These are phyloP conservation scores for Metarhizium robertsii DNA, from an alignment of 2,329 filamentous ascomycete genomes.

Conservation along the genomic window DNA sequence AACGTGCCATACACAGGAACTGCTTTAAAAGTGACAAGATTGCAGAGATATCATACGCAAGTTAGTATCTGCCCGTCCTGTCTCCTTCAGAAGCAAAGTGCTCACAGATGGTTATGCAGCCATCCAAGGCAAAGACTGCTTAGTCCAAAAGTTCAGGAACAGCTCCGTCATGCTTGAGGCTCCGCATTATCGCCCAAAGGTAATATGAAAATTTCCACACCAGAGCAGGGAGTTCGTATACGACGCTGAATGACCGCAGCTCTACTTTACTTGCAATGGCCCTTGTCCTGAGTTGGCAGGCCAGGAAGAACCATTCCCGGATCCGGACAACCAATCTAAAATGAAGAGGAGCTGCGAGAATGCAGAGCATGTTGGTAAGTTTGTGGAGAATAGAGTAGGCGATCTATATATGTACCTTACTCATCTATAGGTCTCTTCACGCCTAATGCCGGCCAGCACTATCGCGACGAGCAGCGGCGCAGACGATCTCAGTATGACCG, in stretches of 20 bases:
- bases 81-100: constrained; percentile 9
- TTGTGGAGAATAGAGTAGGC: not conserved
- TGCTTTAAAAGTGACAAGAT: constrained; percentile 77
- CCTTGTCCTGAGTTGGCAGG: constrained; percentile 48
- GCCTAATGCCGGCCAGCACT: constrained; percentile 64
- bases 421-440: constrained; percentile 62
- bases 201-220: constrained; percentile 23
- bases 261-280: constrained; percentile 43
- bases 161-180: constrained; percentile 91
- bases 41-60: constrained; percentile 91
- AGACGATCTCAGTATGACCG: constrained; percentile 73
- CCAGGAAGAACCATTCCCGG: constrained; percentile 65
- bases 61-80: constrained; percentile 37
- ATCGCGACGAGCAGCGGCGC: constrained; percentile 66
- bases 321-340: constrained; percentile 76
- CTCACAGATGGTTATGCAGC: constrained; percentile 36
- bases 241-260: constrained; percentile 21
- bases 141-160: constrained; percentile 93
- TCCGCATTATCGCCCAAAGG: constrained; percentile 74
- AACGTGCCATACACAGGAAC: constrained; percentile 42
- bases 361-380: constrained; percentile 70
- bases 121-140: constrained; percentile 83
- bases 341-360: constrained; percentile 83
- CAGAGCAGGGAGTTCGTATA: not conserved
- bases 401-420: not conserved